phyloP scores from a whole-genome alignment of 2,329 filamentous ascomycete species.

The Cercospora sesami region DNA sequence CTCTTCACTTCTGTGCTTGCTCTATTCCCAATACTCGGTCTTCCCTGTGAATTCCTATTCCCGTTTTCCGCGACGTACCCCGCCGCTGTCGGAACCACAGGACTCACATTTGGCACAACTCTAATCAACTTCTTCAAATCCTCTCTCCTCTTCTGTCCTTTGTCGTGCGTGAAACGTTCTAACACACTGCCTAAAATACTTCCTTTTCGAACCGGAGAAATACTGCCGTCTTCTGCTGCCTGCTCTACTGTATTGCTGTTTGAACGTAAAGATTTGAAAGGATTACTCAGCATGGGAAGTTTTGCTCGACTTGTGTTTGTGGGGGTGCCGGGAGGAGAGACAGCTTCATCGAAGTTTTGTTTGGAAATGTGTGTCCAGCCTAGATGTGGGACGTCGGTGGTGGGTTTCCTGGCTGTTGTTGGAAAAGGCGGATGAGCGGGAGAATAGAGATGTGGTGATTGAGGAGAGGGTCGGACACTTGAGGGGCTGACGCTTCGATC shows the following conservation, averaged over 20 bases:
- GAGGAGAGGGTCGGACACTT: constrained; percentile 7
- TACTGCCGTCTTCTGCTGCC: neutral
- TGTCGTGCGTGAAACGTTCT: constrained; percentile 28
- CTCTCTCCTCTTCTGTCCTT: constrained; percentile 35
- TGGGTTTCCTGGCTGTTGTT: neutral
- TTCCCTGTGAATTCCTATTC: constrained; percentile 8
- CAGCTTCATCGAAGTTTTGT: constrained; percentile 28
- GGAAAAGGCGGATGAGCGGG: constrained; percentile 14
- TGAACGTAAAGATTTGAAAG: neutral
- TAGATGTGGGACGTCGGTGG: constrained; percentile 16
- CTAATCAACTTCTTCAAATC: constrained; percentile 39
- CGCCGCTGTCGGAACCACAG: neutral
- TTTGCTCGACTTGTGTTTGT: neutral
- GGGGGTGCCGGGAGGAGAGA: constrained; percentile 16
- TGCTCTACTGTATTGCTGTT: neutral
- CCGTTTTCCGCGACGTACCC: neutral
- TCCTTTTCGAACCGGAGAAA: constrained; percentile 4
- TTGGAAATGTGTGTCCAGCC: constrained; percentile 33
- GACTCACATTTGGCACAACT: constrained; percentile 28
- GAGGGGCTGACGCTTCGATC: constrained; percentile 12
- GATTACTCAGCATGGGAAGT: neutral
- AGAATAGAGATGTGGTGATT: constrained; percentile 24
- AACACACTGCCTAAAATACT: constrained; percentile 24
- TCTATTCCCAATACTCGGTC: neutral
- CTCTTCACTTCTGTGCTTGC: neutral